Base-by-base conservation (phyloP, 805 yeast species). In the Spathaspora passalidarum region DNA sequence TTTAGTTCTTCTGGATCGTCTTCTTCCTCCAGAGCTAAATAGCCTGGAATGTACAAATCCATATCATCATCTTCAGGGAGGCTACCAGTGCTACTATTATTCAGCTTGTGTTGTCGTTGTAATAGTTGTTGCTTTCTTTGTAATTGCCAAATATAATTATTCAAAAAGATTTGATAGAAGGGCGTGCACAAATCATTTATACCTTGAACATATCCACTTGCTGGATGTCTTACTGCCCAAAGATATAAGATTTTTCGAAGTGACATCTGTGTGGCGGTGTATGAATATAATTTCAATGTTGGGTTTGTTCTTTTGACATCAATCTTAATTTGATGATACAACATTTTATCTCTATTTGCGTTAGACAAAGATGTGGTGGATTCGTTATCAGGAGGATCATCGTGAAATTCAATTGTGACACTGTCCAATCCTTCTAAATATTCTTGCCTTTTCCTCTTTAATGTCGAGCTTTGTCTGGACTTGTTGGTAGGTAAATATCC, bases 141-240 rank as follows among this genome's bases (percentile, higher is more conserved):
- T 19, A 72, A 52, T 52, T 70, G 75, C 74, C 73, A 66, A 35
- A 72, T 39, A 62, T 91, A 90, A 47, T 82, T 81, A 2, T 82
- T 73, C 40, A 94, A 63, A 57, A 92, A 92, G 0, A 90, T 84
- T 65, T 92, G 96, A 64, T 78, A 90, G 61, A 94, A 88, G 2
- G 99, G 98, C 1, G 97, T 92, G 13, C 84, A 88, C 42, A 92
- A 73, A 66, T 92, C 99, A 63, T 92, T 92, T 43, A 92, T 92
- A 21, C 99, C 99, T 69, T 92, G 99, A 17, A 92, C 99, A 63
- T 92, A 92, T 13, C 99, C 99, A 59, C 94, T 84, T 5, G 98
- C 97, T 1, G 99, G 98, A 61, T 94, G 98, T 54, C 98, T 76
- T 20, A 92, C 82, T 0, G 98, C 95, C 99, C 99, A 92, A 26